Percentiles rank a stretch among this genome's conserved stretches.
Conservation (phyloP, 2,329 filamentous ascomycete species). For the Stagonosporopsis vannaccii region DNA sequence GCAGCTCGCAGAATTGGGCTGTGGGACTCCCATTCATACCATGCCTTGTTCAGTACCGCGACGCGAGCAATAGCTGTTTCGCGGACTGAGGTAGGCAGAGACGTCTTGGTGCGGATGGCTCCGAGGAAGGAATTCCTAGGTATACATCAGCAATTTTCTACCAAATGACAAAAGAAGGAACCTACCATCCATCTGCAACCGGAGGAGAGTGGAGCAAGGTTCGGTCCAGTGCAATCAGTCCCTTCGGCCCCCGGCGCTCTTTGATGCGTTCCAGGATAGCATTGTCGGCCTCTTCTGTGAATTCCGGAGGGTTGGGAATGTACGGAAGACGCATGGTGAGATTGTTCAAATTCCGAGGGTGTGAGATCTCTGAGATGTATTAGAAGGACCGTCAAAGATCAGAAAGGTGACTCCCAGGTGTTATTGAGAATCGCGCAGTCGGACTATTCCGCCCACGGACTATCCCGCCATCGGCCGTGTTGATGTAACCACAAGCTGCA, state of each 20-base stretch:
- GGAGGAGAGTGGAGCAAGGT: slow-evolving; percentile 63
- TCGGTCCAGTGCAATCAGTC: slow-evolving; percentile 61
- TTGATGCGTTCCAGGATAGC: slow-evolving; percentile 60
- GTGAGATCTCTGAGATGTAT: background rate
- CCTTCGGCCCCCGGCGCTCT: slow-evolving; percentile 58
- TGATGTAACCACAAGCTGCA: background rate
- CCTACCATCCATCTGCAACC: slow-evolving; percentile 63
- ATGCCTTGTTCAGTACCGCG: slow-evolving; percentile 79
- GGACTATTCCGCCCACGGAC: background rate
- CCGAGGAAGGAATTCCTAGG: slow-evolving; percentile 63
- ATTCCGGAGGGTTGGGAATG: slow-evolving; percentile 59
- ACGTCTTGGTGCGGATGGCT: slow-evolving; percentile 62
- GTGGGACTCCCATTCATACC: slow-evolving; percentile 87
- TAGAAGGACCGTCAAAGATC: background rate
- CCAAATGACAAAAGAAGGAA: background rate
- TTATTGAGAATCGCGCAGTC: background rate
- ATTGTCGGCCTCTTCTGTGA: slow-evolving; percentile 56
- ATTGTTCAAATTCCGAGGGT: no score
- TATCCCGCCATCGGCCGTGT: slow-evolving; percentile 1
- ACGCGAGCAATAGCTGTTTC: slow-evolving; percentile 84
- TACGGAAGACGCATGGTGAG: slow-evolving; percentile 62
- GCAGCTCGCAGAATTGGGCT: slow-evolving; percentile 65
- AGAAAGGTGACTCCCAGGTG: background rate
- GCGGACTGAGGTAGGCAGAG: slow-evolving; percentile 62
- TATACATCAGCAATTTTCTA: background rate